Conservation (phyloP, 2,329 filamentous ascomycete genomes). For the Tolypocladium ovalisporum region DNA sequence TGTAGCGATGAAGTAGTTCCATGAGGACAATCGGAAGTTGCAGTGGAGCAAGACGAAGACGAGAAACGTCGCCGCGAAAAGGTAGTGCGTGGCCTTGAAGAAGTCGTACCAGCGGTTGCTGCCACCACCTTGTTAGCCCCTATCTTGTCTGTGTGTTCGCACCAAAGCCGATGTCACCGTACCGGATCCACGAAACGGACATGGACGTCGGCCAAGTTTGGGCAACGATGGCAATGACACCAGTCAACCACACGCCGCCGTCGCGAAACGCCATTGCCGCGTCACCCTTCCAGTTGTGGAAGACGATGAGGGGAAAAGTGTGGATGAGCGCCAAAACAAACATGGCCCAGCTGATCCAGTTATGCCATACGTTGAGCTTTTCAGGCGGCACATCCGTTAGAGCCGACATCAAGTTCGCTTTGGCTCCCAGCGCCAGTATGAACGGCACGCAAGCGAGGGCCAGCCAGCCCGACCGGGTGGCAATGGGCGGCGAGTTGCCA, state of each 20-base stretch:
- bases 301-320: slow-evolving; percentile 49
- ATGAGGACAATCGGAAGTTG: slow-evolving; percentile 41
- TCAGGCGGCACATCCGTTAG: slow-evolving; percentile 46
- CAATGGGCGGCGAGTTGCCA: slow-evolving; percentile 41
- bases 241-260: slow-evolving; percentile 41
- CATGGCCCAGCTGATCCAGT: slow-evolving; percentile 43
- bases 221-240: slow-evolving; percentile 39
- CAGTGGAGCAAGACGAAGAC: slow-evolving; percentile 52
- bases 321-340: slow-evolving; percentile 45
- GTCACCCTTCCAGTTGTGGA: slow-evolving; percentile 33
- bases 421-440: slow-evolving; percentile 37
- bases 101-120: slow-evolving; percentile 48
- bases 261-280: slow-evolving; percentile 34
- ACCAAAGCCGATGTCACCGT: slow-evolving; percentile 4
- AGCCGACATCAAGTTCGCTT: slow-evolving; percentile 43
- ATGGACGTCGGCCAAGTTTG: slow-evolving; percentile 45
- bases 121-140: background rate
- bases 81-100: slow-evolving; percentile 46
- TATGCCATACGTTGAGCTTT: slow-evolving; percentile 44
- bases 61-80: slow-evolving; percentile 41
- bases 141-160: background rate
- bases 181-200: slow-evolving; percentile 40
- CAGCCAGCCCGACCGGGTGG: slow-evolving; percentile 41
- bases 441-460: slow-evolving; percentile 40
- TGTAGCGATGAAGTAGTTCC: slow-evolving; percentile 51